Evolutionary conservation across 2,329 filamentous ascomycete genomes (phyloP), one percentile per base, ranked within the genome.

Genomic region (Verruconis gallopava): DNA sequence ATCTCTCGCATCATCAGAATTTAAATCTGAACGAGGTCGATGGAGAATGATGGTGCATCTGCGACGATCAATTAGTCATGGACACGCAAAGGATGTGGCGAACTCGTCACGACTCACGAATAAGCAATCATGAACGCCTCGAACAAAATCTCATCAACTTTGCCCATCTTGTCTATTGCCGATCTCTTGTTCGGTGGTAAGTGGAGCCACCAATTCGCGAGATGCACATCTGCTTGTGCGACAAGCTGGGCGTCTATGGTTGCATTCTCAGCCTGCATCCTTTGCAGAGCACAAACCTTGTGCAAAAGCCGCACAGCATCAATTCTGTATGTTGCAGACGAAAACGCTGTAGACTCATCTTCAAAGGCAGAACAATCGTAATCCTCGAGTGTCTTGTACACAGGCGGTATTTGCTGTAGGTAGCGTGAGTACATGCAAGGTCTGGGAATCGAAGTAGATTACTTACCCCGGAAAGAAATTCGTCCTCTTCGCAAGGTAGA

Each of bases 111-210:
- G 11, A 49, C 54, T 47, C 49, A 58, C 56, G 56, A 52, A 42
- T 73, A 66, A 40, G 72, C 68, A 52, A 93, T 83, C 75, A 93
- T 89, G 48, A 84, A 80, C 1, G 84, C 86, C 57, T 93, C 85
- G 62, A 94, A 93, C 60, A 94, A 78, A 72, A 93, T 81, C 61
- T 93, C 85, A 56, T 95, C 88, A 9, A 88, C 68, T 41, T 76
- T 71, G 21, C 84, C 79, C 50, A 80, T 75, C 47, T 73, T 72
- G 45, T 76, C 73, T 41, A 93, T 65, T 13, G 83, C 69, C 46
- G 84, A 74, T 43, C 70, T 69, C 61, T 93, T 93, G 12, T 69
- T 69, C 13, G 71, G 66, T 0, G 88, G 86, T 1, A 94, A 66
- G 52, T 91, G 81, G 37, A 89, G 72, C 42, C 77, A 73, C 83